phyloP scores from a whole-genome alignment of 768 basidiomycete genomes.

The Amanita polypyramis region DNA sequence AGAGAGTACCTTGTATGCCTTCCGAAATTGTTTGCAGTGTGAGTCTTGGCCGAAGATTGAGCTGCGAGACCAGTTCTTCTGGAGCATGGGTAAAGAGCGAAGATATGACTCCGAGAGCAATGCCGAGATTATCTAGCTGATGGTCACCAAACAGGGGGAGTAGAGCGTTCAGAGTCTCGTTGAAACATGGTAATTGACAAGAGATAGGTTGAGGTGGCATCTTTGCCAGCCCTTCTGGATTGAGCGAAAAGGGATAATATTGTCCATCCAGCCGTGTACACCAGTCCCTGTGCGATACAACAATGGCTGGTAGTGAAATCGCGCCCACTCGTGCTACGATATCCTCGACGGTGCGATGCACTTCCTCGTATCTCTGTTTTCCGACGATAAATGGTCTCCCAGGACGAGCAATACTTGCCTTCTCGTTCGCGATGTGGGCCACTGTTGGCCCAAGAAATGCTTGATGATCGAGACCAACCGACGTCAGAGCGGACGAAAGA shows the following conservation, averaged over 20 bases:
- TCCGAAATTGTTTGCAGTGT: slow-evolving; percentile 34
- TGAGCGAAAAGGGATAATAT: slow-evolving; percentile 21
- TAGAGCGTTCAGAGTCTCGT: slow-evolving; percentile 28
- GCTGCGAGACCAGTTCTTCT: slow-evolving; percentile 7
- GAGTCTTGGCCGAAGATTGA: slow-evolving; percentile 24
- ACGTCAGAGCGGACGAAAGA: slow-evolving; percentile 71
- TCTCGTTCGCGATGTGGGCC: slow-evolving; percentile 67
- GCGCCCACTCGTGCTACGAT: slow-evolving; percentile 34
- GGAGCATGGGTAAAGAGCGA: slow-evolving; percentile 33
- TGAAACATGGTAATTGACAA: slow-evolving; percentile 32
- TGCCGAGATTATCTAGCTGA: slow-evolving; percentile 76
- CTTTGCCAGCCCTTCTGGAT: slow-evolving; percentile 17
- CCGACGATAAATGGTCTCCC: slow-evolving; percentile 60
- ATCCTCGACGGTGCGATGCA: slow-evolving; percentile 18
- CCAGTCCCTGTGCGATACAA: slow-evolving; percentile 26
- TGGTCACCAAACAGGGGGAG: slow-evolving; percentile 74
- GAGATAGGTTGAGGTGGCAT: slow-evolving; percentile 34
- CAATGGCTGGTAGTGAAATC: slow-evolving; percentile 22
- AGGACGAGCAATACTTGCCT: slow-evolving; percentile 66
- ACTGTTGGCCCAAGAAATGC: slow-evolving; percentile 76
- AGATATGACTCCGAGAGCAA: slow-evolving; percentile 54
- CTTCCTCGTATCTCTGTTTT: slow-evolving; percentile 42
- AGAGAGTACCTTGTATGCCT: slow-evolving; percentile 53
- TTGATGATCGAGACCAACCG: slow-evolving; percentile 91
- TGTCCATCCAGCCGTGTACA: slow-evolving; percentile 24